Evolutionary conservation across 352 stramenopile genomes (phyloP).

Genomic region (Globisporangium spinosum): DNA sequence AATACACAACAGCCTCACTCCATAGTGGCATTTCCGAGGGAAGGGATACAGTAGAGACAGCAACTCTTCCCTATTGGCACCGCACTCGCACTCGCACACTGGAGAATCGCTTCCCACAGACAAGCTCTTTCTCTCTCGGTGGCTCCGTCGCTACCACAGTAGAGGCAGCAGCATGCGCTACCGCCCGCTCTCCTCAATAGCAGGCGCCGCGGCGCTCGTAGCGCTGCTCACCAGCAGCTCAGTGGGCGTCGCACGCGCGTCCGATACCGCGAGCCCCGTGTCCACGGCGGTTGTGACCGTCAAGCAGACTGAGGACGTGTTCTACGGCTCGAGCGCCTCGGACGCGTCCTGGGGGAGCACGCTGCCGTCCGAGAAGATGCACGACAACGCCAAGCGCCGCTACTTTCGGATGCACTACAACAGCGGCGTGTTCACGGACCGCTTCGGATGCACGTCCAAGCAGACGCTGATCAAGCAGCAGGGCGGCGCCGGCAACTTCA

Average conservation of each 20-base stretch:
- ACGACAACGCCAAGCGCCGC: constrained; percentile 30
- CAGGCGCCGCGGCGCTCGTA: not conserved
- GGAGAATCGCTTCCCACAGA: not conserved
- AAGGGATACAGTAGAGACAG: too few species aligned
- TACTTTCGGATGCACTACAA: constrained; percentile 58
- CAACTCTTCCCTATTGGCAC: not conserved
- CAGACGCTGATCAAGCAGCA: constrained; percentile 22
- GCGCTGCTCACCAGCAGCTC: not conserved
- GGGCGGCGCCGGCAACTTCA: constrained; percentile 17
- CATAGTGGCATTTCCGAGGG: not conserved
- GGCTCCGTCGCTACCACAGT: not conserved
- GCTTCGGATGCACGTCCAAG: constrained; percentile 49
- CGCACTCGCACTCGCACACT: not conserved
- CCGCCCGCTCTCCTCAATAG: not conserved
- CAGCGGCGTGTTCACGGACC: constrained; percentile 33
- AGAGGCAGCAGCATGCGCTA: not conserved
- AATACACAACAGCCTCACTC: not conserved
- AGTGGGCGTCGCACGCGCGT: constrained; percentile 6
- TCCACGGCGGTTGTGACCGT: constrained; percentile 56
- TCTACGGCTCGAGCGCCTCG: constrained; percentile 49
- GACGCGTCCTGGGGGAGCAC: constrained; percentile 51
- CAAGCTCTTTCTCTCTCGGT: not conserved
- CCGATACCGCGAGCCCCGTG: constrained; percentile 35
- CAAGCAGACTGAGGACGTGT: constrained; percentile 43
- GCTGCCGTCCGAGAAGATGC: constrained; percentile 48